Evolutionary conservation across 257 asterid genomes (phyloP), one percentile per base, ranked within the genome.

Genomic region (Dorcoceras hygrometricum): DNA sequence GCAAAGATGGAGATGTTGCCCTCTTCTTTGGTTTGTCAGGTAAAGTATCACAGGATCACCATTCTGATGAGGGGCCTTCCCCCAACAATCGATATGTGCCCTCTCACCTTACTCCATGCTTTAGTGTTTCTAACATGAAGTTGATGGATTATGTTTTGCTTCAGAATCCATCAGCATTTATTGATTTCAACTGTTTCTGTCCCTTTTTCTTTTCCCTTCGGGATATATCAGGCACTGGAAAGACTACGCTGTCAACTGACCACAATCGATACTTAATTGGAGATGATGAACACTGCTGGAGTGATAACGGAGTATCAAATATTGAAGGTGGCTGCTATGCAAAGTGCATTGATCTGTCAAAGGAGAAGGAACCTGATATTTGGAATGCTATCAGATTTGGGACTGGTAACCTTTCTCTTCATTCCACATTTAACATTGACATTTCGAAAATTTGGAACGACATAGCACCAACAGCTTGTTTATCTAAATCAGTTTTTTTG

Each of bases 321-420:
- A 94, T 94, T 57, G 99, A 94, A 76, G 99, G 99, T 34, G 99
- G 99, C 53, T 94, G 99, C 83, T 94, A 94, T 69, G 99, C 99
- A 0, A 94, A 94, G 82, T 94, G 99, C 82, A 82, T 93, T 62
- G 99, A 93, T 82, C 88, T 93, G 56, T 76, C 95, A 0, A 78
- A 85, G 76, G 97, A 94, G 68, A 94, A 88, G 76, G 99, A 94
- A 80, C 99, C 99, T 51, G 99, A 94, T 77, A 94, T 94, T 69
- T 94, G 95, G 95, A 94, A 94, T 56, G 99, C 99, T 12, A 94
- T 94, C 75, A 94, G 91, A 78, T 94, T 94, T 67, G 99, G 99
- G 71, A 84, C 97, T 28, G 99, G 99, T 93, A 87, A 27, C 63
- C 27, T 31, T 8, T 34, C 67, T 27, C 59, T 3, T 48, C 11